Conservation (phyloP, 805 yeast species). For the Nakazawaea molendinolei region DNA sequence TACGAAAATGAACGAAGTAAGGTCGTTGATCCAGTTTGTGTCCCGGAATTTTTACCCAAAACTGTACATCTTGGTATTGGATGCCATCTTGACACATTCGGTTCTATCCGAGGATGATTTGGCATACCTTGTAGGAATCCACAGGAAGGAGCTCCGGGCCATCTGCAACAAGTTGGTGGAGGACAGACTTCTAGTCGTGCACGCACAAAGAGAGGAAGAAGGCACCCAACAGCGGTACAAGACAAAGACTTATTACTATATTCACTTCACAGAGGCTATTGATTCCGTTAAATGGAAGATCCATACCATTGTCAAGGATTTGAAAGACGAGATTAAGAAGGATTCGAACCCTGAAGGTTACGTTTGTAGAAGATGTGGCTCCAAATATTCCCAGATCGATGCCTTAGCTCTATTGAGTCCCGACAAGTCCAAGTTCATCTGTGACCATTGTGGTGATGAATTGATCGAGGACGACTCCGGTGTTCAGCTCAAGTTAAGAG, state of each 20-base stretch:
- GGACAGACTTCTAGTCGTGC: slow-evolving; percentile 70
- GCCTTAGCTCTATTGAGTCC: slow-evolving; percentile 77
- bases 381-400: slow-evolving; percentile 79
- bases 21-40: slow-evolving; percentile 65
- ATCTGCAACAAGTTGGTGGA: slow-evolving; percentile 76
- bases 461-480: slow-evolving; percentile 86
- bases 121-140: slow-evolving; percentile 71
- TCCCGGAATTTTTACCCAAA: slow-evolving; percentile 82
- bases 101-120: slow-evolving; percentile 92
- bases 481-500: slow-evolving; percentile 73
- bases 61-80: slow-evolving; percentile 77
- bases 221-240: slow-evolving; percentile 59
- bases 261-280: slow-evolving; percentile 87
- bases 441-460: slow-evolving; percentile 75
- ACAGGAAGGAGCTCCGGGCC: slow-evolving; percentile 79
- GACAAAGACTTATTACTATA: slow-evolving; percentile 74
- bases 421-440: slow-evolving; percentile 73
- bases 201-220: slow-evolving; percentile 65
- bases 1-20: slow-evolving; percentile 24
- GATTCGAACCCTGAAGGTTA: slow-evolving; percentile 92
- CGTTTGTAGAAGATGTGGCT: slow-evolving; percentile 78
- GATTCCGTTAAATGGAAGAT: slow-evolving; percentile 97
- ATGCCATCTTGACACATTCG: slow-evolving; percentile 81
- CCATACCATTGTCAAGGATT: slow-evolving; percentile 70
- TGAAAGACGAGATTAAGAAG: slow-evolving; percentile 78